Evolutionary conservation across 2,329 filamentous ascomycete genomes (phyloP), one percentile per base, ranked within the genome.

Genomic region (Nakataea oryzae): DNA sequence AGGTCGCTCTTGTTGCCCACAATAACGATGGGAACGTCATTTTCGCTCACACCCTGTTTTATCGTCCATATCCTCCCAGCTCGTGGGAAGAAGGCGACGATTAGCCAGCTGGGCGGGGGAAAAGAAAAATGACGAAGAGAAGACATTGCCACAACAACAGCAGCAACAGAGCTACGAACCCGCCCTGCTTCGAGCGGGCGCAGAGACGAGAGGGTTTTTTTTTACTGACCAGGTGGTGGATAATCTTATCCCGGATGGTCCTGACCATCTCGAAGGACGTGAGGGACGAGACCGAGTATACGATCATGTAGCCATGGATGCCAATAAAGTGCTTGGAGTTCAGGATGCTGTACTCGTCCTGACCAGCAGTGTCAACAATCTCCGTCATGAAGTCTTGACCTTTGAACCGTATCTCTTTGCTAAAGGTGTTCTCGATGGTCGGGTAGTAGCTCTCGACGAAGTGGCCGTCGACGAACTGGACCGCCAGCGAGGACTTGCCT

Each of bases 361-460:
- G 93, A 64, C 95, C 95, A 61, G 95, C 95, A 30, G 95, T 99
- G 74, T 99, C 95, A 74, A 99, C 95, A 70, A 99, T 97, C 78
- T 99, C 95, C 14, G 93, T 96, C 60, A 90, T 87, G 75, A 87
- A 99, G 67, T 97, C 95, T 75, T 97, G 91, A 60, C 90, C 89
- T 76, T 95, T 96, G 75, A 90, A 89, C 70, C 91, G 89, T 74
- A 99, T 96, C 68, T 92, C 88, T 75, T 96, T 96, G 80, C 89
- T 96, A 74, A 99, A 99, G 2, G 93, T 97, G 75, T 97, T 99
- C 76, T 99, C 95, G 71, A 99, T 97, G 54, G 95, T 99, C 47
- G 95, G 95, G 75, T 99, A 99, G 78, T 99, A 99, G 75, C 90
- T 96, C 76, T 99, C 95, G 72, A 99, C 93, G 73, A 99, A 99